Evolutionary conservation across 768 basidiomycete genomes (phyloP).

Genomic region (Mycena belliarum): DNA sequence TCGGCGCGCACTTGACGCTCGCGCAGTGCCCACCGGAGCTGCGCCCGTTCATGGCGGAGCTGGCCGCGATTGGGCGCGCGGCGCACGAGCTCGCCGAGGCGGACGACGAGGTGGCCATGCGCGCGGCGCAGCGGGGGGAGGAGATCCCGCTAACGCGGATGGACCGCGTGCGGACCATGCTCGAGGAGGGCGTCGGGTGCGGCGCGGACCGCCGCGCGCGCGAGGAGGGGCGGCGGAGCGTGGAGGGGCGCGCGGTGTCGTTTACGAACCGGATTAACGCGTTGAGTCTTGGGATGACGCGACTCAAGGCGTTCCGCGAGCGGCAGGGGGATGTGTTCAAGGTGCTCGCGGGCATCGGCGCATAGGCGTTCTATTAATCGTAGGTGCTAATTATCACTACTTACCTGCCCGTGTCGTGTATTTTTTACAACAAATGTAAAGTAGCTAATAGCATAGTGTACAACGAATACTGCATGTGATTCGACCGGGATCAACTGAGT

Average conservation of each 20-base stretch:
- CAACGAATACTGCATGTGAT: too few relatives aligned
- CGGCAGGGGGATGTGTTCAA: slow-evolving; percentile 71
- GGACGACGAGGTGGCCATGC: slow-evolving; percentile 57
- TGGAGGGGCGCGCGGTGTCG: slow-evolving; percentile 64
- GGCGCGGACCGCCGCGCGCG: slow-evolving; percentile 26
- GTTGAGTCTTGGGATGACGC: slow-evolving; percentile 70
- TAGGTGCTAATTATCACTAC: too few relatives aligned
- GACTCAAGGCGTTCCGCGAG: slow-evolving; percentile 69
- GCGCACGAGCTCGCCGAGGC: slow-evolving; percentile 51
- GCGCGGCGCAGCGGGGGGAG: slow-evolving; percentile 36
- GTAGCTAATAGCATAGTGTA: too few relatives aligned
- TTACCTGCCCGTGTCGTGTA: not conserved
- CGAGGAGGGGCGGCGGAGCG: slow-evolving; percentile 33
- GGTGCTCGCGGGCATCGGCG: slow-evolving; percentile 55
- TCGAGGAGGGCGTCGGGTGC: slow-evolving; percentile 61
- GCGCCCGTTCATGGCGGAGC: slow-evolving; percentile 69
- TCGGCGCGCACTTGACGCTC: slow-evolving; percentile 57
- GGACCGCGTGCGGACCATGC: slow-evolving; percentile 57
- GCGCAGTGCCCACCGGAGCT: slow-evolving; percentile 62
- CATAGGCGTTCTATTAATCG: too few relatives aligned
- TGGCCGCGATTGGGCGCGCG: slow-evolving; percentile 52
- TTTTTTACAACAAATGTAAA: not conserved
- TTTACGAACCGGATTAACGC: slow-evolving; percentile 80
- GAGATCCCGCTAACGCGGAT: slow-evolving; percentile 45
- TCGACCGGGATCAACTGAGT: too few relatives aligned